Evolutionary conservation across 83 land plant genomes (phyloP), one percentile per base, ranked within the genome.

Genomic region (Thuja plicata): DNA sequence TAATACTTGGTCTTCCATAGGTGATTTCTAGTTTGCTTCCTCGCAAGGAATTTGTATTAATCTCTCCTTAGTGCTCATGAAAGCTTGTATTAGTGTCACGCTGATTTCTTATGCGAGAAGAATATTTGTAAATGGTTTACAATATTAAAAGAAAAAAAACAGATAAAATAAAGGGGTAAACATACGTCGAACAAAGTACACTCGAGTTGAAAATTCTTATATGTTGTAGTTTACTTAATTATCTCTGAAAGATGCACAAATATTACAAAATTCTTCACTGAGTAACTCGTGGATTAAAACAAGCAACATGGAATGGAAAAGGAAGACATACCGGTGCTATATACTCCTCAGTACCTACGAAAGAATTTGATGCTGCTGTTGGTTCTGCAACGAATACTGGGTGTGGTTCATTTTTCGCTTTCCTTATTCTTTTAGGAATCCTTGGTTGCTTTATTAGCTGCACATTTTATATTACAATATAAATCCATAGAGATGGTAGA

Each of bases 291-390:
- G 85, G 85, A 48, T 46, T 3, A 30, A 83, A 83, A 13, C 1
- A 83, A 83, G 54, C 1, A 83, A 46, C 85, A 46, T 11, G 34
- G 30, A 35, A 35, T n/a, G 24, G 34, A 41, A 85, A 70, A 32
- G 52, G 3, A 24, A 11, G 62, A 21, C 96, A 85, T 95, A 97
- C 99, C 40, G 98, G 99, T 88, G 99, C 98, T 90, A 97, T 97
- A 87, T 97, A 97, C 87, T 97, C 99, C 89, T 97, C 99, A 52
- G 99, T 97, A 48, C 99, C 99, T 87, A 97, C 99, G 90, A 97
- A 97, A 24, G 99, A 97, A 90, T 97, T 97, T 81, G 98, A 97
- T 83, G 93, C 90, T 11, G 92, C 83, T 45, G 85, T 85, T 34
- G 98, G 98, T 90, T 94, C 97, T 90, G 98, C 98, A 84, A 94